These are phyloP conservation scores for Teunomyces pallodes DNA, from an alignment of 805 yeast genomes.

Conservation along the genomic window DNA sequence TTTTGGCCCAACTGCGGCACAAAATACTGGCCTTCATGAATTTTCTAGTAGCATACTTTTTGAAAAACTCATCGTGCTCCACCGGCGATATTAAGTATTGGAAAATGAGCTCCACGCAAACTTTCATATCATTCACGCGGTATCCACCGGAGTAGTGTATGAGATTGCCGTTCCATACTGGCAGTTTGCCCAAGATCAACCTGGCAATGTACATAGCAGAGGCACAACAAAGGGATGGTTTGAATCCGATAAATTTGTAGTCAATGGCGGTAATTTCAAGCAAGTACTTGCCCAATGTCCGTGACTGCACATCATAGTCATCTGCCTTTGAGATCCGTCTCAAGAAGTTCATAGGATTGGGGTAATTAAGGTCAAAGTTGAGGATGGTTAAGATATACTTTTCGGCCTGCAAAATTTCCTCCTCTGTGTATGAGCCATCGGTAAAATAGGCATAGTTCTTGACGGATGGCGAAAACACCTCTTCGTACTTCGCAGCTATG, in stretches of 20 bases:
- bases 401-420: slow-evolving; percentile 81
- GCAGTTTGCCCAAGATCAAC: slow-evolving; percentile 60
- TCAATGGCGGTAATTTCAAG: slow-evolving; percentile 77
- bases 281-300: slow-evolving; percentile 82
- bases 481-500: slow-evolving; percentile 92
- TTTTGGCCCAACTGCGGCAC: slow-evolving; percentile 82
- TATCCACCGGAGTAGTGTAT: slow-evolving; percentile 92
- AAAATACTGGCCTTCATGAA: slow-evolving; percentile 81
- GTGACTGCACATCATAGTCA: slow-evolving; percentile 77
- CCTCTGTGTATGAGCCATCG: slow-evolving; percentile 79
- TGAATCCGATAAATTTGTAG: slow-evolving; percentile 65
- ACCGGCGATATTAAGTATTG: slow-evolving; percentile 78
- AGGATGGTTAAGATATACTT: slow-evolving; percentile 69
- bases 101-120: slow-evolving; percentile 70
- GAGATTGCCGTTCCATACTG: slow-evolving; percentile 81
- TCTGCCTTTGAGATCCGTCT: slow-evolving; percentile 89
- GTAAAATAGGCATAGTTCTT: slow-evolving; percentile 84
- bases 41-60: slow-evolving; percentile 86
- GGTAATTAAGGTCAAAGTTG: slow-evolving; percentile 74
- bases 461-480: slow-evolving; percentile 83
- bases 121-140: slow-evolving; percentile 65
- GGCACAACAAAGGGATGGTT: slow-evolving; percentile 82
- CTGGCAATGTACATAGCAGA: slow-evolving; percentile 84
- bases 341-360: slow-evolving; percentile 87
- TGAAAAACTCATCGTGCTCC: slow-evolving; percentile 87